Evolutionary conservation across 495 filamentous ascomycete species (phyloP).

Genomic region (Filosporella fistucella): DNA sequence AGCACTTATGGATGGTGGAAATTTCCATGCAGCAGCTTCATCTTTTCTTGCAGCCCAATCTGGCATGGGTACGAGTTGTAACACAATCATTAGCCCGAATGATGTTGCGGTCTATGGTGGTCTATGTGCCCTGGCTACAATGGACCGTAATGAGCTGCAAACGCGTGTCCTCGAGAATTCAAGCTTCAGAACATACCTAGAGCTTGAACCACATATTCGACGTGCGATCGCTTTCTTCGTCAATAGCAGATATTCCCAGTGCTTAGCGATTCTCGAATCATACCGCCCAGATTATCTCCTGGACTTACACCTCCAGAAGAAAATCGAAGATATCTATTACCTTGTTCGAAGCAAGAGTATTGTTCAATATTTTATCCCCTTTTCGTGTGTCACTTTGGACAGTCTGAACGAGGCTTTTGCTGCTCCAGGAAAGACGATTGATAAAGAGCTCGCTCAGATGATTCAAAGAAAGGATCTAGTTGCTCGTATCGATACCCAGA

Average conservation of each 20-base stretch:
- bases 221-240: conserved; percentile 86
- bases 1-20: conserved; percentile 58
- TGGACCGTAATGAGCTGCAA: conserved; percentile 76
- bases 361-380: conserved; percentile 81
- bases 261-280: conserved; percentile 73
- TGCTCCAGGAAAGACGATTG: conserved; percentile 52
- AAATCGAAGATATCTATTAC: conserved; percentile 64
- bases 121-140: conserved; percentile 83
- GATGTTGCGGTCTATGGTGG: conserved; percentile 92
- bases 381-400: conserved; percentile 66
- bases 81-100: conserved; percentile 73
- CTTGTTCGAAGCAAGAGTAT: conserved; percentile 85
- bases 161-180: conserved; percentile 69
- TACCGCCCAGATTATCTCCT: conserved; percentile 83
- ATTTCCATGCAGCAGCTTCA: conserved; percentile 68
- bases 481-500: conserved; percentile 79
- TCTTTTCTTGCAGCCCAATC: conserved; percentile 58
- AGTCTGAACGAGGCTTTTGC: conserved; percentile 65
- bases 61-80: conserved; percentile 52
- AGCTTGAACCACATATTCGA: conserved; percentile 90
- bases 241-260: conserved; percentile 78
- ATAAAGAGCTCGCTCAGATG: conserved; percentile 71
- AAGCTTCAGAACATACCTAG: conserved; percentile 80
- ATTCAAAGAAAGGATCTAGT: conserved; percentile 69
- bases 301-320: conserved; percentile 79